phyloP scores from a whole-genome alignment of 2,329 filamentous ascomycete genomes.

The Hortaea werneckii region DNA sequence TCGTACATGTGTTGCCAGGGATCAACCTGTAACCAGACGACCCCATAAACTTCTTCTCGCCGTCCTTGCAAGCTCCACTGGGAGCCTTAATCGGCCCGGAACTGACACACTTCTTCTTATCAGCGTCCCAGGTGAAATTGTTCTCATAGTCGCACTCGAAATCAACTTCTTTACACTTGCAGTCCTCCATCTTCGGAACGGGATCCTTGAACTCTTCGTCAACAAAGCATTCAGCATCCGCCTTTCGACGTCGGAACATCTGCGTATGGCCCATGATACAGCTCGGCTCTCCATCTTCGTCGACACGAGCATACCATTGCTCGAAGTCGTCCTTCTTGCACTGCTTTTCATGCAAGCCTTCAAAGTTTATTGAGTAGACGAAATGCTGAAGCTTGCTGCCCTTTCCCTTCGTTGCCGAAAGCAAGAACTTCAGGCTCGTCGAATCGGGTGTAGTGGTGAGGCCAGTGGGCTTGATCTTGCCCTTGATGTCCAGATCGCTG shows the following conservation, averaged over 20 bases:
- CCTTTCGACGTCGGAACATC: slow-evolving; percentile 74
- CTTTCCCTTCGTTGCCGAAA: slow-evolving; percentile 53
- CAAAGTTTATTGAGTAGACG: slow-evolving; percentile 68
- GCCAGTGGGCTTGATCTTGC: slow-evolving; percentile 58
- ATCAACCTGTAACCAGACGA: slow-evolving; percentile 89
- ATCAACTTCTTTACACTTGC: slow-evolving; percentile 72
- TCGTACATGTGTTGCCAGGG: slow-evolving; percentile 48
- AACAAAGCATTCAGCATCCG: slow-evolving; percentile 80
- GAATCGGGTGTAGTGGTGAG: slow-evolving; percentile 88
- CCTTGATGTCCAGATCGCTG: slow-evolving; percentile 53
- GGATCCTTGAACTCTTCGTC: slow-evolving; percentile 76
- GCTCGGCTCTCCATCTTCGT: slow-evolving; percentile 67
- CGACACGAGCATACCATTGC: slow-evolving; percentile 74
- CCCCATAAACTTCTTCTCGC: slow-evolving; percentile 66
- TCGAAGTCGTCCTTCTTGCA: slow-evolving; percentile 74
- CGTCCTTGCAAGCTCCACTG: slow-evolving; percentile 61
- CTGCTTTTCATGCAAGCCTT: slow-evolving; percentile 65
- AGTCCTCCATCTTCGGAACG: slow-evolving; percentile 57
- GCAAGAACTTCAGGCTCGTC: slow-evolving; percentile 80
- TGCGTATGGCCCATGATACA: slow-evolving; percentile 97
- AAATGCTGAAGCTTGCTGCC: slow-evolving; percentile 42
- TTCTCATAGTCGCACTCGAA: slow-evolving; percentile 81
- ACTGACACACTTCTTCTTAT: slow-evolving; percentile 59
- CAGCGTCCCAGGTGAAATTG: slow-evolving; percentile 56
- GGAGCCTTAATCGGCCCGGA: slow-evolving; percentile 55